These are phyloP conservation scores for Camillea tinctor DNA, from an alignment of 2,329 filamentous ascomycete genomes.

Conservation along the genomic window DNA sequence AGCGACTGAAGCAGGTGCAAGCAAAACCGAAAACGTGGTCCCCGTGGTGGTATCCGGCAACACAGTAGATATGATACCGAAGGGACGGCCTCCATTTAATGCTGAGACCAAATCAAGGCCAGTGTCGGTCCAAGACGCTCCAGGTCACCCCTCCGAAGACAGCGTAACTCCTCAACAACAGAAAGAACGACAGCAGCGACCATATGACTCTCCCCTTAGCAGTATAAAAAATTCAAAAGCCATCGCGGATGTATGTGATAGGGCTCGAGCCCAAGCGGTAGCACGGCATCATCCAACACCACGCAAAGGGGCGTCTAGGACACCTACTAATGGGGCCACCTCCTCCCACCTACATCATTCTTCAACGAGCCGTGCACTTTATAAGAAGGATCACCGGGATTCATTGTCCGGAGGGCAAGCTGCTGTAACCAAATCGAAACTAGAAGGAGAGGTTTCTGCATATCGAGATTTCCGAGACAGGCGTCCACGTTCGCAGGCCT, in stretches of 20 bases:
- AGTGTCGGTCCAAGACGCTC: background rate
- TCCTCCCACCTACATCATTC: background rate
- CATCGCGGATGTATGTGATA: conserved; percentile 10
- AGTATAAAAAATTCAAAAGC: conserved; percentile 11
- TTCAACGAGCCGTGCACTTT: too few relatives aligned
- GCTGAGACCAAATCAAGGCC: background rate
- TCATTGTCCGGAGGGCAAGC: background rate
- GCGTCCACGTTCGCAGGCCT: conserved; percentile 18
- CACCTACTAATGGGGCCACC: background rate
- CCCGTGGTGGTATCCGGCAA: background rate
- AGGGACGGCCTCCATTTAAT: background rate
- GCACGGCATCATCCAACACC: conserved; percentile 1
- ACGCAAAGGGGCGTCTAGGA: background rate
- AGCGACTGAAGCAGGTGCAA: background rate
- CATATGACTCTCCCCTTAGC: conserved; percentile 2
- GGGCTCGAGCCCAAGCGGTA: conserved; percentile 11
- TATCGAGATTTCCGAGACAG: background rate
- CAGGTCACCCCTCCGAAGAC: conserved; percentile 9
- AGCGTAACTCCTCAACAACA: background rate
- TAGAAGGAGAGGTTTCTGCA: background rate
- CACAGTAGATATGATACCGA: background rate
- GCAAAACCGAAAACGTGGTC: background rate
- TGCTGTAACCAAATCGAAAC: background rate
- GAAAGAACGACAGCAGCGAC: background rate
- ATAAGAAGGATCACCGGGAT: background rate